Evolutionary conservation across 306 rosid species (phyloP), one percentile per base, ranked within the genome.

Genomic region (Mimosa bimucronata): DNA sequence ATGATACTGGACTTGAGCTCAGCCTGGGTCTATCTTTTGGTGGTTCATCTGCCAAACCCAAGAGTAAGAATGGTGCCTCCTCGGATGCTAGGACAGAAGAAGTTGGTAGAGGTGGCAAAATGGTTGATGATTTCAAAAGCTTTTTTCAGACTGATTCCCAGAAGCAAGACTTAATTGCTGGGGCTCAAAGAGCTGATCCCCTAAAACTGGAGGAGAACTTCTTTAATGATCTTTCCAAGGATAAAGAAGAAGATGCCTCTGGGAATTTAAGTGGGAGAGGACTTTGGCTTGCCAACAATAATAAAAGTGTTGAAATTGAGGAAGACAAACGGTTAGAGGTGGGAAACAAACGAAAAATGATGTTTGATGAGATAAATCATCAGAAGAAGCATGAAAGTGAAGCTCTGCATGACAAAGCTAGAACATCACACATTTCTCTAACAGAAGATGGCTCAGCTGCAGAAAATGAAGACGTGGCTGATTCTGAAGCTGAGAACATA

Each of bases 401-500:
- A 75, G 77, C 80, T 77, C 89, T 90, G 75, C 91, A 83, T 72
- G 97, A 92, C 73, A 88, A 90, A 80, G 79, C 91, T 0, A 90
- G 94, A 82, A 69, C 96, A 76, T 90, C 98, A 26, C 92, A 80
- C 83, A 82, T 87, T 68, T 87, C 97, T 74, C 1, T 87, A 9
- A 92, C 95, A 40, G 98, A 94, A 75, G 97, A 94, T 68, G 98
- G 97, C 74, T 92, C 97, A 28, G 85, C 94, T 52, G 97, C 97
- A 8, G 98, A 94, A 84, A 94, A 90, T 86, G 98, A 91, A 85
- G 98, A 94, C 40, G 95, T 94, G 78, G 98, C 93, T 2, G 98
- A 94, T 80, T 94, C 98, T 84, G 97, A 91, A 81, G 88, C 88
- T 16, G 98, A 96, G 83, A 93, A 91, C 80, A 82, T 98, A 71